Percentiles rank a stretch among this genome's conserved stretches.
Conservation (phyloP, 495 filamentous ascomycete genomes). For the Aspergillus avenaceus region DNA sequence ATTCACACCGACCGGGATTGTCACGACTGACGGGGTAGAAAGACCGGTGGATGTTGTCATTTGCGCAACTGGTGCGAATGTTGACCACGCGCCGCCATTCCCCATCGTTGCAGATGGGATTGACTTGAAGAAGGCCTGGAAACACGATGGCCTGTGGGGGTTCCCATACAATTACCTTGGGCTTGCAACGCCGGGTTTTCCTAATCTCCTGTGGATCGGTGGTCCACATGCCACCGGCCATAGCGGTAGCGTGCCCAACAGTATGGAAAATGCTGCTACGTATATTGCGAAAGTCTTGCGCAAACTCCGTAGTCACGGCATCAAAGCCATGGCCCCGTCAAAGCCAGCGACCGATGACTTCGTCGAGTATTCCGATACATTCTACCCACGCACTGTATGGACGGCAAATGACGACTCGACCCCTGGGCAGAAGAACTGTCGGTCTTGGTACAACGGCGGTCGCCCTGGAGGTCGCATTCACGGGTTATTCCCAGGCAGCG, state of each 20-base stretch:
- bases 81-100: slow-evolving; percentile 56
- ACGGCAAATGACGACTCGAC: slow-evolving; percentile 29
- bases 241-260: slow-evolving; percentile 48
- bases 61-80: slow-evolving; percentile 67
- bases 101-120: slow-evolving; percentile 48
- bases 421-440: slow-evolving; percentile 48
- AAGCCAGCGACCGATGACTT: slow-evolving; percentile 58
- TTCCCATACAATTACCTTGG: slow-evolving; percentile 65
- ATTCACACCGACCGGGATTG: slow-evolving; percentile 54
- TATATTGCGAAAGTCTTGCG: slow-evolving; percentile 62
- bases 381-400: slow-evolving; percentile 58
- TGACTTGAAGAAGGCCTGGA: slow-evolving; percentile 48
- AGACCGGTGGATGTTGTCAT: slow-evolving; percentile 56
- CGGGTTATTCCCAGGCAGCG: slow-evolving; percentile 64
- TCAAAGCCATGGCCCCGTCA: slow-evolving; percentile 54
- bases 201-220: slow-evolving; percentile 56
- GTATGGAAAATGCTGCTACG: slow-evolving; percentile 52
- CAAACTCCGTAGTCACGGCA: slow-evolving; percentile 59
- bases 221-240: slow-evolving; percentile 48
- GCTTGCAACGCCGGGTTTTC: slow-evolving; percentile 57
- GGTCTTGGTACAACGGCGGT: slow-evolving; percentile 67
- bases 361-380: slow-evolving; percentile 55
- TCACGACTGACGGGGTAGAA: slow-evolving; percentile 47
- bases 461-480: slow-evolving; percentile 51
- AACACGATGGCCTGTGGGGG: slow-evolving; percentile 48